These are phyloP conservation scores for Cercophora newfieldiana DNA, from an alignment of 495 filamentous ascomycete species.

Conservation along the genomic window DNA sequence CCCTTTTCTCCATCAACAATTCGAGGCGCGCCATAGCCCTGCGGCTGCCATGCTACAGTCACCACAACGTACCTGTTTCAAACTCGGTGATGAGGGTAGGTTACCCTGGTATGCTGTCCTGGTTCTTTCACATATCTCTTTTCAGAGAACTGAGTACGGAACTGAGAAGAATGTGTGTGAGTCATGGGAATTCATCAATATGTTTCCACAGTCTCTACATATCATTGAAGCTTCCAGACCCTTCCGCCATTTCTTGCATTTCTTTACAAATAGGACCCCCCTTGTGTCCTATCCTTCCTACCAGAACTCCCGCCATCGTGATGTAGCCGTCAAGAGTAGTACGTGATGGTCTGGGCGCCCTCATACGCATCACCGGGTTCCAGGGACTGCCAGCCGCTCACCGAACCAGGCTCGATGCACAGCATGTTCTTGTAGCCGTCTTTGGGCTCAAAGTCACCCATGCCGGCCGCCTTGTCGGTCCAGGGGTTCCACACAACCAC, in stretches of 20 bases:
- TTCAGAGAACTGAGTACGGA: too few relatives aligned
- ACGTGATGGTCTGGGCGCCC: conserved; percentile 74
- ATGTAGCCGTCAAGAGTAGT: conserved; percentile 17
- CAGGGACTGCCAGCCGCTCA: conserved; percentile 76
- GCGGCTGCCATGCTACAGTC: too few relatives aligned
- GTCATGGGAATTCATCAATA: too few relatives aligned
- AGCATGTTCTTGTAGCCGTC: conserved; percentile 90
- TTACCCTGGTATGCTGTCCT: too few relatives aligned
- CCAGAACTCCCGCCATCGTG: neutral
- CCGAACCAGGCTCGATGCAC: conserved; percentile 87
- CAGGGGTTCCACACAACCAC: conserved; percentile 99
- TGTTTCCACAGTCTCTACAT: too few relatives aligned
- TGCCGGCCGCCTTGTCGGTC: conserved; percentile 74
- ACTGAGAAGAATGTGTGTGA: too few relatives aligned
- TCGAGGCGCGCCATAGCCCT: too few relatives aligned
- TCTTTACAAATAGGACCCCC: neutral
- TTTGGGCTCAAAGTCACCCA: conserved; percentile 86
- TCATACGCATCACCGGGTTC: conserved; percentile 88
- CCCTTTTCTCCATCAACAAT: too few relatives aligned
- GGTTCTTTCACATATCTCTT: too few relatives aligned
- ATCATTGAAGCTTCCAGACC: neutral
- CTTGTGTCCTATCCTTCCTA: neutral
- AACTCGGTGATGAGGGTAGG: too few relatives aligned
- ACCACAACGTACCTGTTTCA: too few relatives aligned
- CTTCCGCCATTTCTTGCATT: neutral